Percentiles rank a stretch among this genome's conserved stretches.
phyloP scores from a whole-genome alignment of 78 protist species.

The Dictyostelium capitatum region DNA sequence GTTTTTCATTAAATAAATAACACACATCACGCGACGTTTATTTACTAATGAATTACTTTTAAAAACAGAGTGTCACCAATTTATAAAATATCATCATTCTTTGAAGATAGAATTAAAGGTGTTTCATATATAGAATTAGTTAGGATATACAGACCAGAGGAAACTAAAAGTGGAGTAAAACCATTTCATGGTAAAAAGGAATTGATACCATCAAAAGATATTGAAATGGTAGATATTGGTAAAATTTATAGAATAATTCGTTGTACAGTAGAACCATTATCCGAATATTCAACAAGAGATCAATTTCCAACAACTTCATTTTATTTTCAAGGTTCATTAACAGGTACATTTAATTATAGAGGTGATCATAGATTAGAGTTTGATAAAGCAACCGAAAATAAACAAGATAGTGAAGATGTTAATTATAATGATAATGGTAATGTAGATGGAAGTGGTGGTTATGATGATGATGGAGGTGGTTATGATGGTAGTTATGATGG shows the following conservation, averaged over 20 bases:
- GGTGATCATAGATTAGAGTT: slow-evolving; percentile 23
- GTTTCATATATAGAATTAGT: slow-evolving; percentile 6
- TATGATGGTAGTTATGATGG: not conserved
- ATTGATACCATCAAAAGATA: slow-evolving; percentile 1
- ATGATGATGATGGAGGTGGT: slow-evolving; percentile 6
- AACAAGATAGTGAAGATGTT: not conserved
- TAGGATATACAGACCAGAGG: slow-evolving; percentile 19
- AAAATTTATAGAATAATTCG: not conserved
- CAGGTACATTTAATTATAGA: not conserved
- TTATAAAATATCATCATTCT: slow-evolving; percentile 27
- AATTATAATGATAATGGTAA: too few species aligned
- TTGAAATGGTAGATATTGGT: not conserved
- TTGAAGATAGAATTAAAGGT: not conserved
- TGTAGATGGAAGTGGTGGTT: too few species aligned
- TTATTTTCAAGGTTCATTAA: slow-evolving; percentile 4
- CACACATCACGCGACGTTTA: too few species aligned
- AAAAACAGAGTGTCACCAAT: too few species aligned
- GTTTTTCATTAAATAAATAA: too few species aligned
- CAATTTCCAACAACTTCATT: slow-evolving; percentile 36
- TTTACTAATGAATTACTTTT: too few species aligned
- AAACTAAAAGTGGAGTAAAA: slow-evolving; percentile 1
- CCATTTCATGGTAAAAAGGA: slow-evolving; percentile 13
- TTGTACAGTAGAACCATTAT: slow-evolving; percentile 24
- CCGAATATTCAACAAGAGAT: not conserved
- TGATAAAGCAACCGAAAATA: not conserved